Conservation (phyloP, 306 rosid species). For the Inga laurina region DNA sequence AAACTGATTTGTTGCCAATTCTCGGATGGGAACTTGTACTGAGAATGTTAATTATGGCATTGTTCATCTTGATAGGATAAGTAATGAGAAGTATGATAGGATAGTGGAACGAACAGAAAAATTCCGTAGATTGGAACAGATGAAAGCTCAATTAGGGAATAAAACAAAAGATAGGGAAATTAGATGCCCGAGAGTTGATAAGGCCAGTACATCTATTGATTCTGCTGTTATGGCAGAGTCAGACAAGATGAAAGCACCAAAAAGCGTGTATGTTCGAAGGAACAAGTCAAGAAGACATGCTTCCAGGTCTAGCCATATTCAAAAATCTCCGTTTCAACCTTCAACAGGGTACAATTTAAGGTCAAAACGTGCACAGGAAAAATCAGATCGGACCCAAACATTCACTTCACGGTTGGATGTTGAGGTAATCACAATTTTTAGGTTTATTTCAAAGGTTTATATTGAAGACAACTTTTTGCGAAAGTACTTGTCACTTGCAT, state of each 20-base stretch:
- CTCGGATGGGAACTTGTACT: neutral
- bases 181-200: neutral
- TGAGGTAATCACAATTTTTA: neutral
- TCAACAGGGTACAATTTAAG: neutral
- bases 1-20: neutral
- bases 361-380: neutral
- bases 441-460: neutral
- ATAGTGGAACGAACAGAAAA: neutral
- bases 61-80: neutral
- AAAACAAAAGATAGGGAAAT: neutral
- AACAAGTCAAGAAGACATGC: neutral
- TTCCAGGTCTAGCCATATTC: neutral
- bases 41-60: neutral
- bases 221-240: neutral
- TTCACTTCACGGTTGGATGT: neutral
- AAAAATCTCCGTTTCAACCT: conserved; percentile 3
- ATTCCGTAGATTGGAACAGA: neutral
- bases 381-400: neutral
- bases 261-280: neutral
- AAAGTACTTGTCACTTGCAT: neutral
- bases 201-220: neutral
- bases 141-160: neutral
- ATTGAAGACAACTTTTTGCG: neutral
- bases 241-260: neutral
- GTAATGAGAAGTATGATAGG: neutral